Evolutionary conservation across 108 stramenopile species (phyloP).

Genomic region (Nitzschia putrida): DNA sequence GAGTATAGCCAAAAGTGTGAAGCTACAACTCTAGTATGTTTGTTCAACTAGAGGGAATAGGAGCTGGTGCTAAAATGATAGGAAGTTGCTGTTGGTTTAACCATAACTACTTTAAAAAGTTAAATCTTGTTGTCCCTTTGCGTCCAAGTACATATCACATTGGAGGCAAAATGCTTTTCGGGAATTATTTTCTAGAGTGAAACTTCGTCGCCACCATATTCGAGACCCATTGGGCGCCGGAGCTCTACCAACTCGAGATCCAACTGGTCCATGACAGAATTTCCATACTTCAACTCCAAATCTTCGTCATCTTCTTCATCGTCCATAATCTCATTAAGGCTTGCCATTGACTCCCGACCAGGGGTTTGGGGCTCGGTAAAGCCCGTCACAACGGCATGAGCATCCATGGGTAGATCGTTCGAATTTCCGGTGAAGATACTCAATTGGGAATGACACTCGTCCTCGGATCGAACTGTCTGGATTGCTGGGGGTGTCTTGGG

Average conservation of each 20-base stretch:
- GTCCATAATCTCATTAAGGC: too few species aligned
- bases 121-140: too few species aligned
- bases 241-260: constrained; percentile 42
- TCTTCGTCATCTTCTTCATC: constrained; percentile 8
- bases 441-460: neutral
- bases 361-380: neutral
- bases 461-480: too few species aligned
- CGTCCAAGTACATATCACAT: too few species aligned
- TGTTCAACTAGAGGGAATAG: too few species aligned
- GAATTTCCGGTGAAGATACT: neutral
- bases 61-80: too few species aligned
- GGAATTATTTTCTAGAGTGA: constrained; percentile 27
- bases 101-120: too few species aligned
- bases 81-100: too few species aligned
- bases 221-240: constrained; percentile 27
- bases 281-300: constrained; percentile 25
- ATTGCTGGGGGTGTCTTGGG: too few species aligned
- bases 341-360: neutral
- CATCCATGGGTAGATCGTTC: neutral
- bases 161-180: too few species aligned
- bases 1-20: constrained; percentile 9
- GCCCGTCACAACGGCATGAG: neutral
- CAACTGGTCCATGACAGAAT: constrained; percentile 22
- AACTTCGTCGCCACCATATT: constrained; percentile 47
- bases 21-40: neutral